A percentile compares a stretch with the other conserved stretches of the same genome.
phyloP scores from a whole-genome alignment of 129 eudicot species.

The Artemisia tridentata region DNA sequence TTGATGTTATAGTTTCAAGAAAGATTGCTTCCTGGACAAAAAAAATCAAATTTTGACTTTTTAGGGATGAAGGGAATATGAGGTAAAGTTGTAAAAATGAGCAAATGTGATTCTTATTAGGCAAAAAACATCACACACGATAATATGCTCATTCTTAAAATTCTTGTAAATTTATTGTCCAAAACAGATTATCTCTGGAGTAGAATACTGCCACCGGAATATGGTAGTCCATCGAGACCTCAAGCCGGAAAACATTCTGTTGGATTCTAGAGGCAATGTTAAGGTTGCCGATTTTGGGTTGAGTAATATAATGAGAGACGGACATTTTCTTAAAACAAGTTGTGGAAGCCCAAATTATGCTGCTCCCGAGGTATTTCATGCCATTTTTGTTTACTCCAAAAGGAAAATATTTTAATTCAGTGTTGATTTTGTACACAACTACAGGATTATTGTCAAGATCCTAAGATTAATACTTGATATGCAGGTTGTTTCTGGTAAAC shows the following conservation, averaged over 20 bases:
- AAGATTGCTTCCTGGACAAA: not conserved
- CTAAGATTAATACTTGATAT: constrained; percentile 17
- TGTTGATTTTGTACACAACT: not conserved
- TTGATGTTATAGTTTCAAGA: not conserved
- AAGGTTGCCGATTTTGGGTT: constrained; percentile 81
- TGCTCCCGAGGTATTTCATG: constrained; percentile 73
- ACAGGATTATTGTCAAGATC: not conserved
- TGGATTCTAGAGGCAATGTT: constrained; percentile 68
- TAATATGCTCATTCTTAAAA: constrained; percentile 2
- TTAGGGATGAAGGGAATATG: not conserved
- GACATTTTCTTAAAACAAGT: constrained; percentile 85
- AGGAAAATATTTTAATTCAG: no score
- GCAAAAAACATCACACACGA: not conserved
- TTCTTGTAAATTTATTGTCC: not conserved
- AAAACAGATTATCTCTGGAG: constrained; percentile 64
- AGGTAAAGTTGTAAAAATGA: not conserved
- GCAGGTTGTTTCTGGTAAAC: constrained; percentile 86
- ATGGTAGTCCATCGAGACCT: constrained; percentile 92
- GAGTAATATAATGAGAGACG: constrained; percentile 83
- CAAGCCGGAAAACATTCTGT: constrained; percentile 75
- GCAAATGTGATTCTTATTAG: not conserved
- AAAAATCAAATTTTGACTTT: not conserved
- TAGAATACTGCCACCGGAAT: constrained; percentile 84
- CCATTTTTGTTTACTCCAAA: not conserved
- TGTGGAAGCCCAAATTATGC: constrained; percentile 95